Evolutionary conservation across 2,329 filamentous ascomycete species (phyloP).

Genomic region (Phaeosphaeriaceae sp.): DNA sequence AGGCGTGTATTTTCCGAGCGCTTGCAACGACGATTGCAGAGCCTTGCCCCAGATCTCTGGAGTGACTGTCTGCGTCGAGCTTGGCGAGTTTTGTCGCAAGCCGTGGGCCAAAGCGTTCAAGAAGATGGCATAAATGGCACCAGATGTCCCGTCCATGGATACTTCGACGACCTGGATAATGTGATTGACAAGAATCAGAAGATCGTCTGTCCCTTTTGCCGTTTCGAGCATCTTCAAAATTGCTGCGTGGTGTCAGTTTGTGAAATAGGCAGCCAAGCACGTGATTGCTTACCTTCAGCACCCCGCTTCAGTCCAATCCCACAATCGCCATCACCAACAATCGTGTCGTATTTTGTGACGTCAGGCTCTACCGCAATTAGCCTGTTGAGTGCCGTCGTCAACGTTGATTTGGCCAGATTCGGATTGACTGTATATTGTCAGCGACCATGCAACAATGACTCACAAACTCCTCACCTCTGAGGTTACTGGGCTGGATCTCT

Average conservation of each 20-base stretch:
- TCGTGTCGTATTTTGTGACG: slow-evolving; percentile 74
- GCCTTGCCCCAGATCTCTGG: slow-evolving; percentile 69
- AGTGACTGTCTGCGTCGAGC: slow-evolving; percentile 54
- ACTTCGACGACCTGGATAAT: slow-evolving; percentile 71
- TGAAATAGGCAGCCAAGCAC: slow-evolving; percentile 19
- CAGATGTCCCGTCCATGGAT: slow-evolving; percentile 77
- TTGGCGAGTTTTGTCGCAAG: slow-evolving; percentile 62
- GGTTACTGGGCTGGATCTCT: slow-evolving; percentile 60
- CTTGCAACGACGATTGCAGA: slow-evolving; percentile 69
- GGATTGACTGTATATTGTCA: slow-evolving; percentile 57
- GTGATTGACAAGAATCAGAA: slow-evolving; percentile 64
- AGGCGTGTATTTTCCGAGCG: slow-evolving; percentile 82
- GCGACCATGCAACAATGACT: not conserved
- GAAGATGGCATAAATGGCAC: slow-evolving; percentile 87
- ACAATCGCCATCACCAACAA: slow-evolving; percentile 90
- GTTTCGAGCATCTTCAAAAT: slow-evolving; percentile 52
- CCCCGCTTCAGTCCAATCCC: slow-evolving; percentile 86
- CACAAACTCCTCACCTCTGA: slow-evolving; percentile 53
- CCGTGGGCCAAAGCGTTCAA: slow-evolving; percentile 81
- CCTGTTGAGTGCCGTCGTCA: slow-evolving; percentile 64
- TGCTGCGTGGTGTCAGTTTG: slow-evolving; percentile 37
- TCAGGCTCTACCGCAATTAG: slow-evolving; percentile 71
- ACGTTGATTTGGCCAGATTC: slow-evolving; percentile 56
- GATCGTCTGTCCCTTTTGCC: slow-evolving; percentile 61
- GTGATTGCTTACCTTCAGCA: slow-evolving; percentile 67